phyloP scores from a whole-genome alignment of 768 basidiomycete genomes.

The Boletus patriciae region DNA sequence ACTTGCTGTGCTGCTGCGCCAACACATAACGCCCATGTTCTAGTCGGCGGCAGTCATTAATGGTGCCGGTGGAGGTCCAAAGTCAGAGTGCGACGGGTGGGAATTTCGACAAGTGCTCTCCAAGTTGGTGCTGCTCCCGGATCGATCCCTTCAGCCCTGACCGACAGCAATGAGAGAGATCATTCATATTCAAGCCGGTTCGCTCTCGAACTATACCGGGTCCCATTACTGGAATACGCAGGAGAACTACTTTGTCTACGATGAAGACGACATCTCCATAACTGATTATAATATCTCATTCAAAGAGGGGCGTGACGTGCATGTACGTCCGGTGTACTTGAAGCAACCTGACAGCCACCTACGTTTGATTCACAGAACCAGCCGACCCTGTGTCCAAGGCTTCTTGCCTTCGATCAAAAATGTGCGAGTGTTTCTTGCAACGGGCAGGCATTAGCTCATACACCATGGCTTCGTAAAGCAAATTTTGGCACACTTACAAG shows the following conservation, averaged over 20 bases:
- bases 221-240: constrained; percentile 85
- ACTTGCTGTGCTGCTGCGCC: constrained; percentile 2
- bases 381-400: constrained; percentile 56
- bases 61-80: no score
- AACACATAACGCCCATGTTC: background rate
- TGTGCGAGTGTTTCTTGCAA: constrained; percentile 35
- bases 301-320: constrained; percentile 52
- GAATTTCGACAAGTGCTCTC: background rate
- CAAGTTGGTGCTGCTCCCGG: background rate
- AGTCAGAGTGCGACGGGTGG: background rate
- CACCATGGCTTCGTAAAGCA: constrained; percentile 39
- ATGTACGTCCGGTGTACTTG: constrained; percentile 39
- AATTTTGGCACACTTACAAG: constrained; percentile 63
- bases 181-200: constrained; percentile 73
- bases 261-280: constrained; percentile 42
- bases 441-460: constrained; percentile 9
- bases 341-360: background rate
- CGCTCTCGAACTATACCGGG: constrained; percentile 63
- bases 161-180: constrained; percentile 64
- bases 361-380: constrained; percentile 25
- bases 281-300: constrained; percentile 64
- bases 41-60: no score
- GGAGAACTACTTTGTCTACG: constrained; percentile 62
- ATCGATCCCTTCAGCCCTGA: no score
- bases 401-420: constrained; percentile 68